Base-by-base conservation (phyloP, 768 basidiomycete genomes). In the Termitomyces sp. region DNA sequence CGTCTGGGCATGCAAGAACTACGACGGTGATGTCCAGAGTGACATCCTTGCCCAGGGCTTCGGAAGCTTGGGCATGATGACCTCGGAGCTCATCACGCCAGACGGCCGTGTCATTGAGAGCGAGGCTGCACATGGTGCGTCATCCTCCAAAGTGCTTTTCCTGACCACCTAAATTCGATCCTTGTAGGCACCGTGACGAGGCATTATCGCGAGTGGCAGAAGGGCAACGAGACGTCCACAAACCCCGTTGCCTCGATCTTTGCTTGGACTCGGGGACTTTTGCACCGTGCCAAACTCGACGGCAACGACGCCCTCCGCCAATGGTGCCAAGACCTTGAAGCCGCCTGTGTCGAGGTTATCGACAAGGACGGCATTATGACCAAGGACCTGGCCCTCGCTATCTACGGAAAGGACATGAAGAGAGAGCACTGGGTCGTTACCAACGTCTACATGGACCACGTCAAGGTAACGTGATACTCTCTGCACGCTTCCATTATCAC, bases 171-270 rank as follows among this genome's bases (percentile, higher is more conserved):
- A 43, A 47, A 39, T 4, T 24, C 43, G 37, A 32, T 58, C 54
- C 44, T 14, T 42, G 1, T 57, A 83, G 82, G 87, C 26, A 95
- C 93, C 18, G 94, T 97, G 57, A 97, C 95, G 2, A 87, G 96
- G 39, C 96, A 98, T 76, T 99, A 95, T 74, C 88, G 96, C 56
- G 96, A 98, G 74, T 88, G 85, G 70, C 96, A 98, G 74, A 96
- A 98, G 79, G 96, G 96, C 51, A 87, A 88, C 58, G 97, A 98
- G 78, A 98, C 96, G 12, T 94, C 92, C 57, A 99, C 96, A 47
- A 99, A 99, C 82, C 95, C 96, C 41, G 94, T 98, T 64, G 96
- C 96, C 46, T 94, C 91, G 56, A 98, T 99, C 77, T 98, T 95
- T 66, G 96, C 96, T 8, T 99, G 96, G 96, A 98, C 96, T 16